Percentiles rank a stretch among this genome's conserved stretches.
phyloP scores from a whole-genome alignment of 164 flowering plant species.

The Nymphaea thermarum region DNA sequence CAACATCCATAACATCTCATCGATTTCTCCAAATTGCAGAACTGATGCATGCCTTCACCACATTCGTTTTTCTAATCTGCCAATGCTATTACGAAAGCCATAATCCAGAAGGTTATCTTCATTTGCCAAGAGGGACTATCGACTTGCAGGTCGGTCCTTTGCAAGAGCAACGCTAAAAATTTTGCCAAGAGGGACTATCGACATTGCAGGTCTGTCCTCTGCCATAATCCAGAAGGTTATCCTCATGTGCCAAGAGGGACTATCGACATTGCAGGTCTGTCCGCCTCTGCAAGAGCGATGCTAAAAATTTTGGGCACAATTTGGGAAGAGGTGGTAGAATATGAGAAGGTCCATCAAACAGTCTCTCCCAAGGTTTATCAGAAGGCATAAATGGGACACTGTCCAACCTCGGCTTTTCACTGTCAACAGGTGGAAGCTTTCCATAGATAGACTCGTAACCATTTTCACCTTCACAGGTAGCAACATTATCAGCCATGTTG shows the following conservation, averaged over 20 bases:
- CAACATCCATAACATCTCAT: too few species aligned
- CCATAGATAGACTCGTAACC: conserved; percentile 79
- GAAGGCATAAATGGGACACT: conserved; percentile 31
- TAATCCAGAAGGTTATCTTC: too few species aligned
- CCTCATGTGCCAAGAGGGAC: background rate
- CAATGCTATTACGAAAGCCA: too few species aligned
- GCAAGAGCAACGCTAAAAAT: conserved; percentile 66
- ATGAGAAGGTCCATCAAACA: conserved; percentile 79
- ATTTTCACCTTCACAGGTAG: conserved; percentile 22
- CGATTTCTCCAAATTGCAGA: too few species aligned
- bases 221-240: too few species aligned
- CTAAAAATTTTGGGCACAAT: conserved; percentile 57
- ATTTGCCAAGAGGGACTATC: background rate
- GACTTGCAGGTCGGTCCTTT: conserved; percentile 30
- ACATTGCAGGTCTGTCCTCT: conserved; percentile 17
- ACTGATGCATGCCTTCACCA: too few species aligned
- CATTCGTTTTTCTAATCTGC: too few species aligned
- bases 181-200: conserved; percentile 9
- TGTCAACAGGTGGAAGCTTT: conserved; percentile 36
- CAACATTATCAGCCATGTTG: background rate
- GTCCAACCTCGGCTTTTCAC: conserved; percentile 13
- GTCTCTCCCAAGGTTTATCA: conserved; percentile 68
- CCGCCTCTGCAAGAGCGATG: conserved; percentile 64
- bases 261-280: conserved; percentile 18
- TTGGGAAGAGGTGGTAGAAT: conserved; percentile 75